phyloP scores from a whole-genome alignment of 192 early-diverging fungal genomes.

The Linnemannia exigua region DNA sequence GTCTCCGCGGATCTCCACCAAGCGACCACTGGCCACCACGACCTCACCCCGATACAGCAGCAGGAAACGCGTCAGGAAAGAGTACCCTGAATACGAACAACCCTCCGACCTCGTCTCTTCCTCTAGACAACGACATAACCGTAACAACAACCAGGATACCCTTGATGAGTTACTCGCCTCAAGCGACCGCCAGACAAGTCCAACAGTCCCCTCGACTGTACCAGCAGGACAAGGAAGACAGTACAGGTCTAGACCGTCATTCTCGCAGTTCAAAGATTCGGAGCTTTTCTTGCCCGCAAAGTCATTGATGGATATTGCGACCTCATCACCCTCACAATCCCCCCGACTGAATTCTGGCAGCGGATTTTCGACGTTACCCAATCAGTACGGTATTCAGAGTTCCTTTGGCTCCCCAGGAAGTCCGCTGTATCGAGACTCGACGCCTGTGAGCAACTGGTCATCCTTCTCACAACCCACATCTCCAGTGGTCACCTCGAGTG shows the following conservation, averaged over 20 bases:
- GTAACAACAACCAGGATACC: neutral
- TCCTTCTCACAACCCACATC: conserved; percentile 19
- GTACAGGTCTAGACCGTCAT: conserved; percentile 15
- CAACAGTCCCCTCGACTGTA: too few relatives aligned
- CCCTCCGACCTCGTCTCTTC: neutral
- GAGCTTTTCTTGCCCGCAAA: conserved; percentile 41
- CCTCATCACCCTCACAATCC: conserved; percentile 14
- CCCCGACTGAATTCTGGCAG: conserved; percentile 10
- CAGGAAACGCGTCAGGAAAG: conserved; percentile 14
- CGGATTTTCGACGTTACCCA: neutral
- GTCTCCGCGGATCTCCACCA: conserved; percentile 11
- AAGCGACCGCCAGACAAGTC: neutral
- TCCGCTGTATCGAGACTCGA: conserved; percentile 25
- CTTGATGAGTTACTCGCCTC: neutral
- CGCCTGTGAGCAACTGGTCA: conserved; percentile 14
- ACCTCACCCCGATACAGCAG: conserved; percentile 1
- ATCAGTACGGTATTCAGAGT: neutral
- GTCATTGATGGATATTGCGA: conserved; percentile 45
- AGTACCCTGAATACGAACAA: conserved; percentile 24
- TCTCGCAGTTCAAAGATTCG: conserved; percentile 44
- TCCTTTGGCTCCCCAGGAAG: conserved; percentile 10
- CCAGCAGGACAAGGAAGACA: neutral
- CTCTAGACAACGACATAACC: neutral
- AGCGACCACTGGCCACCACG: neutral
- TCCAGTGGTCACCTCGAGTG: neutral